These are phyloP conservation scores for Aspergillus sp. DNA, from an alignment of 2,329 filamentous ascomycete species.

Conservation along the genomic window DNA sequence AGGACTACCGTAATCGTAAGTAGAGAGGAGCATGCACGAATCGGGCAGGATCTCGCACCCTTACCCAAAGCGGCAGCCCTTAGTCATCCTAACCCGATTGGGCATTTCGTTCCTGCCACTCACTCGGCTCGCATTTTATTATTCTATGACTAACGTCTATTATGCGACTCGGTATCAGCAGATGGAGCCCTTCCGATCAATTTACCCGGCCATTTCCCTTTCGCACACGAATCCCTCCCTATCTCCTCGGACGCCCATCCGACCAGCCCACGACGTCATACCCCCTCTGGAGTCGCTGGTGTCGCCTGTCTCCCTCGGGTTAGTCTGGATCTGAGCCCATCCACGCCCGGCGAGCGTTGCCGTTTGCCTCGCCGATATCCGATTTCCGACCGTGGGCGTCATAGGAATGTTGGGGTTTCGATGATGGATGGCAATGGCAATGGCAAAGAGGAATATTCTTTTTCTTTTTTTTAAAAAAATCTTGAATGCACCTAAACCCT, in stretches of 20 bases:
- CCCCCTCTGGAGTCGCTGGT: no score
- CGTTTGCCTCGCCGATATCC: not conserved
- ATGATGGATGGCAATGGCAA: no score
- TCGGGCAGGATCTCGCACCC: not conserved
- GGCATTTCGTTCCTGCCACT: slow-evolving; percentile 18
- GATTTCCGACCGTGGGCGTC: not conserved
- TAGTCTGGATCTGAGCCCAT: no score
- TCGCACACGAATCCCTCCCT: not conserved
- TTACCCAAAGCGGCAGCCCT: slow-evolving; percentile 6
- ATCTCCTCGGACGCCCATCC: slow-evolving; percentile 9
- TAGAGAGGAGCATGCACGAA: no score
- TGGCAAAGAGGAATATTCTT: no score
- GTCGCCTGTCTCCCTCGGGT: not conserved
- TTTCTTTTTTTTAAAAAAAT: no score
- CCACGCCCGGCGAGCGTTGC: no score
- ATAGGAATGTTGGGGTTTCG: no score
- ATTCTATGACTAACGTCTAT: not conserved
- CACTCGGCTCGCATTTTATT: no score
- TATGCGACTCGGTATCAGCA: not conserved
- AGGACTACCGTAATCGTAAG: no score
- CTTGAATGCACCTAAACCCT: slow-evolving; percentile 9
- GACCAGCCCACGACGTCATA: slow-evolving; percentile 3
- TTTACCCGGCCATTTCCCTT: slow-evolving; percentile 5
- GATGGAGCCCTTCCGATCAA: slow-evolving; percentile 2
- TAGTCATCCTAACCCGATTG: slow-evolving; percentile 11